Conservation (phyloP, 139 green algal species). For the Spirogloea muscicola region DNA sequence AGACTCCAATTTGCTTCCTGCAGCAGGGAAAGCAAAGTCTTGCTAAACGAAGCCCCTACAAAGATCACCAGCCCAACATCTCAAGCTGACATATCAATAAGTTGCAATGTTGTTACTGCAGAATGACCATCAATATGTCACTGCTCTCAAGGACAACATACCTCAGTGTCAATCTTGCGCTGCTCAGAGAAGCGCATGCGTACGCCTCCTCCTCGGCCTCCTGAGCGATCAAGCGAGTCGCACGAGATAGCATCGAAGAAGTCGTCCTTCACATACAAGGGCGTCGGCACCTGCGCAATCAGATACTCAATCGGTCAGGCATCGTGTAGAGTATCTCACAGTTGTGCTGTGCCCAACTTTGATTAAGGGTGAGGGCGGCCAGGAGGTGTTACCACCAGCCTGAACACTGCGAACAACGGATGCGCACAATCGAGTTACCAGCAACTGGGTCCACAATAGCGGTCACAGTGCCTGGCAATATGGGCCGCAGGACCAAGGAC, state of each 20-base stretch:
- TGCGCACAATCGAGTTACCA: not conserved
- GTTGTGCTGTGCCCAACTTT: not conserved
- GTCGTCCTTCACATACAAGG: constrained; percentile 45
- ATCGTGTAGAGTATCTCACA: not conserved
- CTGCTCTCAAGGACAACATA: not conserved
- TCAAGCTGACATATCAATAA: too few species aligned
- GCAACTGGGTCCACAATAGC: not conserved
- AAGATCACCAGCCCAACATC: too few species aligned
- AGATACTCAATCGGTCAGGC: not conserved
- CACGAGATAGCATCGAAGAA: constrained; percentile 48
- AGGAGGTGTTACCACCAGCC: not conserved
- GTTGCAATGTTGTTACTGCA: not conserved
- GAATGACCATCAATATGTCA: not conserved
- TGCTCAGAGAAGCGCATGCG: constrained; percentile 19
- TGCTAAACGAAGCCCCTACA: too few species aligned
- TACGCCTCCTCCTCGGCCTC: not conserved
- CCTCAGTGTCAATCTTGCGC: constrained; percentile 30
- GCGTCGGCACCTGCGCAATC: not conserved
- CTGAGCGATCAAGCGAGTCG: constrained; percentile 29
- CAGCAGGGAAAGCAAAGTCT: not conserved
- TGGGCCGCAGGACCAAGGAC: too few species aligned
- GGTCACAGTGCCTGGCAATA: not conserved
- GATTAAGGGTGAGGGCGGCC: not conserved
- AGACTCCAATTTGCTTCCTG: too few species aligned
- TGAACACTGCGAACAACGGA: not conserved